phyloP scores from a whole-genome alignment of 2,329 filamentous ascomycete genomes.

The Scytalidium sp. region DNA sequence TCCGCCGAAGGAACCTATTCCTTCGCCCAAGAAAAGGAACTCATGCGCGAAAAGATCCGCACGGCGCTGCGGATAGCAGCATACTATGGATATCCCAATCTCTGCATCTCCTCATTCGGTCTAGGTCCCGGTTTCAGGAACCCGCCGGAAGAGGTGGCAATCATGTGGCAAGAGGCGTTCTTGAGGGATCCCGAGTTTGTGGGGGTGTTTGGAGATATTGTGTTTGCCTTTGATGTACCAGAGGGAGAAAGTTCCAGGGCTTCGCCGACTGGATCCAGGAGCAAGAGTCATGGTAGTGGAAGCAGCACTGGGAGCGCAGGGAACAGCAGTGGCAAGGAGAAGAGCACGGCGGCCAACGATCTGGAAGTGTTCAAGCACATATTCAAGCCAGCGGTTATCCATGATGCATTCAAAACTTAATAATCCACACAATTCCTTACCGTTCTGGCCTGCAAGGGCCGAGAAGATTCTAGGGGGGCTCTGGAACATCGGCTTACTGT shows the following conservation, averaged over 20 bases:
- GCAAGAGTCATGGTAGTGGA: not conserved
- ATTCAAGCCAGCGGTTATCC: constrained; percentile 43
- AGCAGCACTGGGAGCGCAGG: constrained; percentile 6
- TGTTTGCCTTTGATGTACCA: constrained; percentile 62
- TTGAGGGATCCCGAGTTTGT: constrained; percentile 60
- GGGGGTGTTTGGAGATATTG: constrained; percentile 58
- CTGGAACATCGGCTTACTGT: not conserved
- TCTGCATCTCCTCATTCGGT: constrained; percentile 64
- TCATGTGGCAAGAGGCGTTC: constrained; percentile 64
- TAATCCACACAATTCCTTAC: not conserved
- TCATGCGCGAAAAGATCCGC: constrained; percentile 71
- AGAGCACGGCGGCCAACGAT: constrained; percentile 31
- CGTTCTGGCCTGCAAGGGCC: not conserved
- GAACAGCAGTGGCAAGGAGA: not conserved
- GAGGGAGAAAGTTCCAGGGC: constrained; percentile 42
- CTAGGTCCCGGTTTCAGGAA: constrained; percentile 63
- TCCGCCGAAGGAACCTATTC: constrained; percentile 68
- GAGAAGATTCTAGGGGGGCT: not conserved
- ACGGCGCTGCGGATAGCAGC: constrained; percentile 68
- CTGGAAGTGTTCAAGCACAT: constrained; percentile 51
- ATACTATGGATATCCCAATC: constrained; percentile 51
- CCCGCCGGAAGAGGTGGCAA: constrained; percentile 61
- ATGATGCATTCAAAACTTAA: constrained; percentile 7
- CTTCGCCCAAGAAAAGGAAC: constrained; percentile 66
- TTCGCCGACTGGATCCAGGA: constrained; percentile 29